Conservation (phyloP, 495 filamentous ascomycete genomes). For the Tetracladium setigerum region DNA sequence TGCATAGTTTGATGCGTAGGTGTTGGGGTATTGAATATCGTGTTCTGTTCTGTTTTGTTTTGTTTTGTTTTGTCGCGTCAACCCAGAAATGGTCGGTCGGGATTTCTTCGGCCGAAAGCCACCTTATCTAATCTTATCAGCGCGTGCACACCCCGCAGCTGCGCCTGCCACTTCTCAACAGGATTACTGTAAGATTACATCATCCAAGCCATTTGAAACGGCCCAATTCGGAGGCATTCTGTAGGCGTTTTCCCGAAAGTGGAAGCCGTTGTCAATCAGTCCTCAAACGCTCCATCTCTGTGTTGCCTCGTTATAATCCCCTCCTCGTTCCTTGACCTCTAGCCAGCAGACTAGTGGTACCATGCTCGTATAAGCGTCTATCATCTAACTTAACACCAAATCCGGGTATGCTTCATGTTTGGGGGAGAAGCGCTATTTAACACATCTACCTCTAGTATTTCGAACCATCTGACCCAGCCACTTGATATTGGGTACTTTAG, state of each 20-base stretch:
- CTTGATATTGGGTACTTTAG: constrained; percentile 17
- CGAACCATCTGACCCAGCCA: constrained; percentile 11
- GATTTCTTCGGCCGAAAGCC: too few relatives aligned
- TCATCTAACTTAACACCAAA: constrained; percentile 13
- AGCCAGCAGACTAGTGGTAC: constrained; percentile 10
- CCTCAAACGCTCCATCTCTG: constrained; percentile 12
- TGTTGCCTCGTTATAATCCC: constrained; percentile 13
- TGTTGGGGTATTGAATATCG: too few relatives aligned
- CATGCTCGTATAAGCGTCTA: constrained; percentile 14
- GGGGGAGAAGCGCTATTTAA: constrained; percentile 9
- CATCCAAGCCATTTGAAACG: constrained; percentile 16
- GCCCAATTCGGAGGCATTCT: constrained; percentile 19
- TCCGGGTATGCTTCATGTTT: constrained; percentile 4
- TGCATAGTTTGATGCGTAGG: too few relatives aligned
- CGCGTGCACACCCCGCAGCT: too few relatives aligned
- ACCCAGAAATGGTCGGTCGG: too few relatives aligned
- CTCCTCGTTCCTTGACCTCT: constrained; percentile 14
- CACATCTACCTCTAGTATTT: too few relatives aligned
- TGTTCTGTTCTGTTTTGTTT: too few relatives aligned
- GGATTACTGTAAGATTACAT: constrained; percentile 16
- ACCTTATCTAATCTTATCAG: too few relatives aligned
- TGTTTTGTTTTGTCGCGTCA: too few relatives aligned
- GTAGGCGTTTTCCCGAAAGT: too few relatives aligned
- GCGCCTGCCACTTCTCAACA: too few relatives aligned
- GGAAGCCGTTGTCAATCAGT: too few relatives aligned